A percentile compares a stretch with the other conserved stretches of the same genome.
These are phyloP conservation scores for Adansonia rubrostipa DNA, from an alignment of 441 rosid species.

Conservation along the genomic window DNA sequence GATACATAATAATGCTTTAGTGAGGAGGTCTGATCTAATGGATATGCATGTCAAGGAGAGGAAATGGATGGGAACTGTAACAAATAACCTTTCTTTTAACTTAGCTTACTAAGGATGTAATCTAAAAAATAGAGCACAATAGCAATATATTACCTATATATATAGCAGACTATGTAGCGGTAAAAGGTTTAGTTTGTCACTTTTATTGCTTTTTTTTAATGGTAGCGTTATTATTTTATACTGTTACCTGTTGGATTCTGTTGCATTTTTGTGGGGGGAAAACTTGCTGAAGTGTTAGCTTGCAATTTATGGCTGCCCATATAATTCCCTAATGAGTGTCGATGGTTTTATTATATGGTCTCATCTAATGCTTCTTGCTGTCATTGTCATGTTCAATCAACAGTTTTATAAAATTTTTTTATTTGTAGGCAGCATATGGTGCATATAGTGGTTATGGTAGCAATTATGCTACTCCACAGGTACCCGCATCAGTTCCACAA, in stretches of 20 bases:
- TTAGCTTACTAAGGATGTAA: neutral
- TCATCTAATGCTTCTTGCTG: no score
- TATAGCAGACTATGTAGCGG: neutral
- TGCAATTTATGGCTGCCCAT: no score
- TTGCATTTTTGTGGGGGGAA: no score
- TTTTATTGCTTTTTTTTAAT: no score
- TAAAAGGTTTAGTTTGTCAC: neutral
- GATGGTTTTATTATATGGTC: no score
- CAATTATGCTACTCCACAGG: conserved; percentile 69
- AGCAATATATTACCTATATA: neutral
- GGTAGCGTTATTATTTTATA: no score
- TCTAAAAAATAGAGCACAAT: neutral
- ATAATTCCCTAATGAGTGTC: no score
- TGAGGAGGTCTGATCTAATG: neutral
- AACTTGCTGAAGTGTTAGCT: no score
- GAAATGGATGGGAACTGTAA: neutral
- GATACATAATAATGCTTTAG: neutral
- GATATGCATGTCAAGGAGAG: neutral
- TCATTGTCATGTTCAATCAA: no score
- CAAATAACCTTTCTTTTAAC: neutral
- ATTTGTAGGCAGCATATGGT: conserved; percentile 69
- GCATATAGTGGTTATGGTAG: conserved; percentile 73
- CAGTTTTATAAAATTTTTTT: neutral
- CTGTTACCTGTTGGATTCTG: no score
- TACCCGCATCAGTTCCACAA: conserved; percentile 67